Base-by-base conservation (phyloP, 2,329 filamentous ascomycete genomes). In the Pestalotiopsis sp. region DNA sequence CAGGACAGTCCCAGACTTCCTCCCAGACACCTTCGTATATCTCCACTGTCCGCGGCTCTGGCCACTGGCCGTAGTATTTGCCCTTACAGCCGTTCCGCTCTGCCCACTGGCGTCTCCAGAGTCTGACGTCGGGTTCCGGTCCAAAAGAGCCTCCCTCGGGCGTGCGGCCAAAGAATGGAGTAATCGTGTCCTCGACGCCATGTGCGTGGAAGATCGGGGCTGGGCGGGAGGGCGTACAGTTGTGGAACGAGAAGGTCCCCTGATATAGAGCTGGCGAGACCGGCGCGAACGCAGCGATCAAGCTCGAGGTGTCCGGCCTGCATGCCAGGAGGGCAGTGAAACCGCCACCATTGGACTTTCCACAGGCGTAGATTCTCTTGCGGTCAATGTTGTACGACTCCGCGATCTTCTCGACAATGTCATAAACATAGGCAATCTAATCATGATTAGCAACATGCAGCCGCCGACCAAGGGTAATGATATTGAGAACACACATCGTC, bases 351-450 rank as follows among this genome's bases (percentile, higher is more conserved):
- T 73, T 73, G 17, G 71, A 72, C 61, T 73, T 72, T 17, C 72
- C 72, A 57, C 71, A 72, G 5, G 71, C 72, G 49, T 72, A 73
- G 56, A 73, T 68, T 25, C 72, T 69, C n/a, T 69, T 64, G 4
- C 3, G 1, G 69, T 74, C 69, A 36, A 75, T 58, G 61, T 23
- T 72, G 69, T 75, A 75, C 17, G 71, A 70, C 56, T 67, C 45
- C 9, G 72, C 72, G 38, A 75, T 70, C 39, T 67, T 69, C 13
- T 65, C 38, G 59, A 75, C 71, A 12, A 74, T 72, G 59, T 75
- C 73, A 67, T 71, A 73, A 12, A 76, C 72, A 62, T 75, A 76
- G 36, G 70, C 70, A 39, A 75, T 74, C 66, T 71, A 39, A 49
- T 17, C 9, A 14, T 6, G n/a, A 17, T 58, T 31, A 67, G 63